Conservation (phyloP, 805 yeast species). For the Wickerhamomyces pijperi region DNA sequence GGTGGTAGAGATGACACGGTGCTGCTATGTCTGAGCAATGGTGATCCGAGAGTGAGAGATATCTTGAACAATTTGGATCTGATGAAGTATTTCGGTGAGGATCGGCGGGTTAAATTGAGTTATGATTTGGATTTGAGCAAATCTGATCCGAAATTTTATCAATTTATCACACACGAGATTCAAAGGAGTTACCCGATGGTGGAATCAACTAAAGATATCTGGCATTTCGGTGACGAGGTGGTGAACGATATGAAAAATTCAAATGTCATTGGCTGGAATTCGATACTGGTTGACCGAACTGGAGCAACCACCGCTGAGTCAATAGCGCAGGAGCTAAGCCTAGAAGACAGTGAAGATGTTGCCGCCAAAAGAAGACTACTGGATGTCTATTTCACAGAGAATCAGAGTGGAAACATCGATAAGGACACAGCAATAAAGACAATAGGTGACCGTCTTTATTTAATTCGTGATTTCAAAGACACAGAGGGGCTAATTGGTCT, state of each 20-base stretch:
- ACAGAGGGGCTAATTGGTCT: no score
- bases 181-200: slow-evolving; percentile 12
- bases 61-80: slow-evolving; percentile 38
- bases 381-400: no score
- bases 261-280: slow-evolving; percentile 48
- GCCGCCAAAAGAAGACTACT: no score
- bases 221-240: slow-evolving; percentile 64
- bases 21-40: slow-evolving; percentile 44
- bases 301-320: not conserved
- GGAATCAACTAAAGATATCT: slow-evolving; percentile 21
- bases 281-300: slow-evolving; percentile 40
- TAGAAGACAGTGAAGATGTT: no score
- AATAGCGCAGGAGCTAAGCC: no score
- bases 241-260: slow-evolving; percentile 45
- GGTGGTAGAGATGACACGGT: slow-evolving; percentile 20
- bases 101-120: slow-evolving; percentile 33
- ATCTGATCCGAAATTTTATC: slow-evolving; percentile 40
- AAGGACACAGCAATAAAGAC: no score
- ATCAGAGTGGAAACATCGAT: no score
- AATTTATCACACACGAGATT: slow-evolving; percentile 23
- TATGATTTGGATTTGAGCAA: slow-evolving; percentile 46
- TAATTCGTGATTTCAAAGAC: no score
- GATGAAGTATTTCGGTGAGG: slow-evolving; percentile 25
- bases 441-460: no score
- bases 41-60: slow-evolving; percentile 42